phyloP scores from a whole-genome alignment of 2,329 filamentous ascomycete genomes.

The Lecanicillium sp. region DNA sequence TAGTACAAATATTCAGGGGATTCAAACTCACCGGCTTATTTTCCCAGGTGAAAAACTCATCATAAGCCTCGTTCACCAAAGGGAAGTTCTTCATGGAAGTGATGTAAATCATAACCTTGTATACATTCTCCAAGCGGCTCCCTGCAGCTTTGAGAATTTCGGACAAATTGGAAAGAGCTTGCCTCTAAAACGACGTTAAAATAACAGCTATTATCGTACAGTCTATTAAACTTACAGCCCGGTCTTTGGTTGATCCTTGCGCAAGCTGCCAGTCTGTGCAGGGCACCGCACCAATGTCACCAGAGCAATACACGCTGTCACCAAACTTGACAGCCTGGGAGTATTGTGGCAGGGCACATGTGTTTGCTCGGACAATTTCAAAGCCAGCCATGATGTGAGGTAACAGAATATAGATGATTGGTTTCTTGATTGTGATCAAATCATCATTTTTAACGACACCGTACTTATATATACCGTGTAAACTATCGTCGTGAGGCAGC shows the following conservation, averaged over 20 bases:
- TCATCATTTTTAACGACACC: too few relatives aligned
- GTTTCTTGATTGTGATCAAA: background rate
- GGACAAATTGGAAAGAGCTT: slow-evolving; percentile 50
- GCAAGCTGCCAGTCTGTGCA: slow-evolving; percentile 41
- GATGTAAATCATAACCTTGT: slow-evolving; percentile 62
- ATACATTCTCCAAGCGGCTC: slow-evolving; percentile 48
- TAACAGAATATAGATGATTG: too few relatives aligned
- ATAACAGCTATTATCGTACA: background rate
- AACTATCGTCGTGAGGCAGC: background rate
- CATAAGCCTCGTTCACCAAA: slow-evolving; percentile 48
- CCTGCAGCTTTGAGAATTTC: slow-evolving; percentile 54
- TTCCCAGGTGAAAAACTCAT: slow-evolving; percentile 36
- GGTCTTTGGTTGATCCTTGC: slow-evolving; percentile 47
- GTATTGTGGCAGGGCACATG: slow-evolving; percentile 44
- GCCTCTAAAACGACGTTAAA: slow-evolving; percentile 28
- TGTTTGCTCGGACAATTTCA: slow-evolving; percentile 36
- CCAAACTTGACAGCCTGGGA: slow-evolving; percentile 55
- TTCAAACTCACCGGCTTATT: slow-evolving; percentile 39
- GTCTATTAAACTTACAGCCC: slow-evolving; percentile 31
- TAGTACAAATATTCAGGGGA: slow-evolving; percentile 29
- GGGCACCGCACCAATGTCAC: slow-evolving; percentile 51
- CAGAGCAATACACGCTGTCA: slow-evolving; percentile 65
- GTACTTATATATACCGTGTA: background rate
- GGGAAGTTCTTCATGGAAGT: slow-evolving; percentile 58
- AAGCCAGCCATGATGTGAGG: background rate